A percentile compares a stretch with the other conserved stretches of the same genome.
phyloP scores from a whole-genome alignment of 345 rosid genomes.

The Populus deltoides region DNA sequence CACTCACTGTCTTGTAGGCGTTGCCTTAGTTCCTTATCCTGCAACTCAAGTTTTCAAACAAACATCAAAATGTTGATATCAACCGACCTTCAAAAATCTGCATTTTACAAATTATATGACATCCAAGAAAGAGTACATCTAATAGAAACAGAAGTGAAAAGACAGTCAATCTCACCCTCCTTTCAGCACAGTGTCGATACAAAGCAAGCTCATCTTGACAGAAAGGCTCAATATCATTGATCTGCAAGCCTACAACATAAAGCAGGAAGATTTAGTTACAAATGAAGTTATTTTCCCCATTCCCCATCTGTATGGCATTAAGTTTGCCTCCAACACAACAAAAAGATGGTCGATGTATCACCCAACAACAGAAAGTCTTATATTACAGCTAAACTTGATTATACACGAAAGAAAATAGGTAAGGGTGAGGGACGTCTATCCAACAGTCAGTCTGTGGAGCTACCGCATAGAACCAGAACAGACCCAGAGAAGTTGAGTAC shows the following conservation, averaged over 20 bases:
- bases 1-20: constrained; percentile 81
- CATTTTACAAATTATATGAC: background rate
- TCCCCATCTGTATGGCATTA: background rate
- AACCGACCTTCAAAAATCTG: constrained; percentile 1
- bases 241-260: constrained; percentile 61
- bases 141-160: background rate
- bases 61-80: constrained; percentile 9
- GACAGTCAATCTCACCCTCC: constrained; percentile 45
- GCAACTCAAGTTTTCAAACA: constrained; percentile 19
- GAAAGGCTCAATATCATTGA: constrained; percentile 88
- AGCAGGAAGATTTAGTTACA: constrained; percentile 1
- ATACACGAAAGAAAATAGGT: too few relatives aligned
- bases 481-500: background rate
- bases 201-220: constrained; percentile 89
- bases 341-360: too few relatives aligned
- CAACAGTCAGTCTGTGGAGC: too few relatives aligned
- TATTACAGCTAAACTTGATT: too few relatives aligned
- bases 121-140: background rate
- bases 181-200: constrained; percentile 76
- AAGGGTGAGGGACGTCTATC: too few relatives aligned
- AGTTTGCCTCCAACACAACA: too few relatives aligned
- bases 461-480: too few relatives aligned
- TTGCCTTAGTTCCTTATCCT: constrained; percentile 83
- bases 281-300: background rate
- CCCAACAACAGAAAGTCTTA: too few relatives aligned